Evolutionary conservation across 2,329 filamentous ascomycete species (phyloP), one percentile per base, ranked within the genome.

Genomic region (Beauveria pseudobassiana): DNA sequence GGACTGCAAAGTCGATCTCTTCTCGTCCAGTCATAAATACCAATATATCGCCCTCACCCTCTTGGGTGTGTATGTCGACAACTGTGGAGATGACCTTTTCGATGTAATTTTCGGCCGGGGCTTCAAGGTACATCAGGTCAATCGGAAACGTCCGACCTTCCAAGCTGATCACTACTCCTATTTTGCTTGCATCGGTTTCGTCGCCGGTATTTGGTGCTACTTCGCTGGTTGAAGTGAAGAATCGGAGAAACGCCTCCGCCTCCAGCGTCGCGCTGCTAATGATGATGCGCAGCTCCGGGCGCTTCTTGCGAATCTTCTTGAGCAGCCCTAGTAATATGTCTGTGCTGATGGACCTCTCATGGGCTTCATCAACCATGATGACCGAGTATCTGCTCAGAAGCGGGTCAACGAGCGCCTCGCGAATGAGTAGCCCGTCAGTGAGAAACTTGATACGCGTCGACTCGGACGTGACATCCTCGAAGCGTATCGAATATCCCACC

Each of bases 351-450:
- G 92, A 96, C 59, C 95, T 83, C 75, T 98, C 93, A 71, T 99
- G 95, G 7, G 93, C 95, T 75, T 98, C 93, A 71, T 99, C 95
- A 8, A 99, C 89, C 91, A 99, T 97, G 68, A 99, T 91, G 50
- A 96, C 89, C 0, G 92, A 96, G 72, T 99, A 99, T 12, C 91
- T 84, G 22, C 90, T 95, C 42, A 99, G 77, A 3, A 98, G 77
- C 14, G 95, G 95, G 73, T 99, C 95, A 3, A 97, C 90, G 5
- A 99, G 82, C 30, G 93, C 95, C 75, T 99, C 95, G 69, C 93
- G 82, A 59, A 99, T 85, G 38, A 99, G 82, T 54, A 99, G 80
- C 0, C 93, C 93, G 76, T 99, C 95, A 0, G 93, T 99, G 65
- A 98, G 77, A 71, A 98, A 98, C 72, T 99, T 97, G 77, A 99